Evolutionary conservation across 768 basidiomycete genomes (phyloP), one percentile per base, ranked within the genome.

Genomic region (Hypholoma sublateritium): DNA sequence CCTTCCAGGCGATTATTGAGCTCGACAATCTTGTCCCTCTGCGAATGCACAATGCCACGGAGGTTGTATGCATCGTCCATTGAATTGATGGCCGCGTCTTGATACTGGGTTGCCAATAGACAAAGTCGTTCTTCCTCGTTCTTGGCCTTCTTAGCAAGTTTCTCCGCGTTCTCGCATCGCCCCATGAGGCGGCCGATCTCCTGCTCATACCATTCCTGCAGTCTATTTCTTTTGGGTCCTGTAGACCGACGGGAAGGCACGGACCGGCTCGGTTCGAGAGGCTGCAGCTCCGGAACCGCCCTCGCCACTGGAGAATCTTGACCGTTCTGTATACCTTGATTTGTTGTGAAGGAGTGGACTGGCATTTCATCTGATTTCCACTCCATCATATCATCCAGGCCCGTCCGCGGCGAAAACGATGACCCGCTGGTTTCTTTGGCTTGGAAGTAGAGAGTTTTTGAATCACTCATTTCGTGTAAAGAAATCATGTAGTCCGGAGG

Each of bases 161-260:
- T 47, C 46, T 47, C 22, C 16, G 46, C 46, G 25, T 47, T 47
- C 16, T 25, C 46, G 46, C 46, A 47, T 22, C 46, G 21, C 0
- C 19, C 46, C 46, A 47, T 47, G 22, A 47, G 46, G 13, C 46
- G 46, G 9, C 46, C 46, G 6, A 47, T 47, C 14, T 47, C 46
- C 46, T 47, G 46, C 46, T 47, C 46, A 4, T 47, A 47, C 46
- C 46, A 47, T 47, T 47, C 46, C 46, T 47, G 46, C 14, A 47
- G 14, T 22, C 46, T 47, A 16, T 47, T 12, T n/a, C 16, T 25
- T 22, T 47, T 25, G 22, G 16, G 19, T 1, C 25, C 25, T 7
- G 22, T 25, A 14, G 46, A 28, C 25, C 22, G 21, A 13, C 46
- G 46, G 16, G 43, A 32, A 32, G 43, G 17, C n/a, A 28, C 2